A percentile compares a stretch with the other conserved stretches of the same genome.
Evolutionary conservation across 345 rosid genomes (phyloP).

Genomic region (Abelmoschus esculentus): DNA sequence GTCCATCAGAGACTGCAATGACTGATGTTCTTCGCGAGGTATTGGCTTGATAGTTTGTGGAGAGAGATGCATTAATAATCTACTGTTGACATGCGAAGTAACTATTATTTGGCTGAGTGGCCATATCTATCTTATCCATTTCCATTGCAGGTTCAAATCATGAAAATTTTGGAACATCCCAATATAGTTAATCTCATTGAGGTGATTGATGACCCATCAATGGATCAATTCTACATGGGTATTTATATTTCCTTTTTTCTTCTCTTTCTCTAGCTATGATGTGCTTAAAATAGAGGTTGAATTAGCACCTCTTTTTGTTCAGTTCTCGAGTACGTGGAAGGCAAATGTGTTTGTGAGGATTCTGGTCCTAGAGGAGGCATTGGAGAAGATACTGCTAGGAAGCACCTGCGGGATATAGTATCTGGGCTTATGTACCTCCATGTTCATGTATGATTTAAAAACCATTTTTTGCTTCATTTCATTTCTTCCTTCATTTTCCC

Average conservation of each 20-base stretch:
- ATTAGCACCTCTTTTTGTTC: background rate
- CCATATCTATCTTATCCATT: background rate
- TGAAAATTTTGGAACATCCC: background rate
- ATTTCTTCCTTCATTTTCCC: background rate
- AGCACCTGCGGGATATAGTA: background rate
- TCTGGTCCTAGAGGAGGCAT: background rate
- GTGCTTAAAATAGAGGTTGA: background rate
- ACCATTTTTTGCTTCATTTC: background rate
- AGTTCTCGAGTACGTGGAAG: background rate
- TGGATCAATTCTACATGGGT: background rate
- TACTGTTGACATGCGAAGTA: background rate
- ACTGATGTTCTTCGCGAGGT: constrained; percentile 96
- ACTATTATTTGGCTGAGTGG: background rate
- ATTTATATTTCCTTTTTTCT: background rate
- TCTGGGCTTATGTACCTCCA: background rate
- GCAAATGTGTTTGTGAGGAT: background rate
- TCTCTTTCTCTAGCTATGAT: background rate
- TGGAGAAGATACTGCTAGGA: background rate
- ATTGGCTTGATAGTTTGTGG: constrained; percentile 6
- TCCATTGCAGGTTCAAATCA: background rate
- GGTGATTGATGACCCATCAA: background rate
- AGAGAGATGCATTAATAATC: too few relatives aligned
- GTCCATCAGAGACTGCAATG: constrained; percentile 98
- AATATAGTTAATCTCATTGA: background rate
- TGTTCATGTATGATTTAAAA: background rate